Conservation (phyloP, 768 basidiomycete species). For the Porphyrellus cyaneotinctus region DNA sequence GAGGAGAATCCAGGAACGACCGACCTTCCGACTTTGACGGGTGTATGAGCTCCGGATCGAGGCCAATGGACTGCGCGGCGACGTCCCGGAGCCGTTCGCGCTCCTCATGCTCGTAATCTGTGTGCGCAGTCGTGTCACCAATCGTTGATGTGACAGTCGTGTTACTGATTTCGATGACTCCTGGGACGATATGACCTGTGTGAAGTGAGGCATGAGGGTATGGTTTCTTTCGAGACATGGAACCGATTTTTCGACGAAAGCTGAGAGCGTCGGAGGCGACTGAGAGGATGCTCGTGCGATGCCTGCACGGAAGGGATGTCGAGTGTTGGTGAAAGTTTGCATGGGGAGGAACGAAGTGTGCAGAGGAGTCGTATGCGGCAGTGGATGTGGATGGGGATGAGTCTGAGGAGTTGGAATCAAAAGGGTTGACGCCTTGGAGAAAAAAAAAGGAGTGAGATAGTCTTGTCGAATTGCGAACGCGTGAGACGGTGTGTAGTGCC, state of each 20-base stretch:
- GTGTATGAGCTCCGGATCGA: conserved; percentile 51
- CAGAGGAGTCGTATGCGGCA: conserved; percentile 11
- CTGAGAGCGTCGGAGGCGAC: conserved; percentile 52
- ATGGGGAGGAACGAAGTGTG: conserved; percentile 1
- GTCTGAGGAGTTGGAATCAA: conserved; percentile 13
- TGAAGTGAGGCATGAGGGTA: conserved; percentile 21
- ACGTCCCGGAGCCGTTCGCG: conserved; percentile 70
- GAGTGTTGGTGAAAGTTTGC: conserved; percentile 6
- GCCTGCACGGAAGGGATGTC: conserved; percentile 24
- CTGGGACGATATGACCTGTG: conserved; percentile 50
- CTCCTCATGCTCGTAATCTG: conserved; percentile 65
- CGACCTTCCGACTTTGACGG: conserved; percentile 20
- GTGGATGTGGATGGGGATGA: conserved; percentile 12
- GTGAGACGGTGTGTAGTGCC: not conserved
- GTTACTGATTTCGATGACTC: conserved; percentile 65
- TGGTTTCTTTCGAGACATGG: conserved; percentile 38
- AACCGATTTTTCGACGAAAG: conserved; percentile 41
- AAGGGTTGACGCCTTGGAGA: conserved; percentile 17
- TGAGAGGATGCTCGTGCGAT: conserved; percentile 45
- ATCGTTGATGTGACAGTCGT: conserved; percentile 15
- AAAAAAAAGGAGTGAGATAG: conserved; percentile 6
- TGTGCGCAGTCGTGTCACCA: conserved; percentile 10
- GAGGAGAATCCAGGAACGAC: conserved; percentile 18
- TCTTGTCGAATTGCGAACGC: not conserved
- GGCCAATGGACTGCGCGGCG: conserved; percentile 73